These are phyloP conservation scores for Lactifluus volemus DNA, from an alignment of 768 basidiomycete genomes.

Conservation along the genomic window DNA sequence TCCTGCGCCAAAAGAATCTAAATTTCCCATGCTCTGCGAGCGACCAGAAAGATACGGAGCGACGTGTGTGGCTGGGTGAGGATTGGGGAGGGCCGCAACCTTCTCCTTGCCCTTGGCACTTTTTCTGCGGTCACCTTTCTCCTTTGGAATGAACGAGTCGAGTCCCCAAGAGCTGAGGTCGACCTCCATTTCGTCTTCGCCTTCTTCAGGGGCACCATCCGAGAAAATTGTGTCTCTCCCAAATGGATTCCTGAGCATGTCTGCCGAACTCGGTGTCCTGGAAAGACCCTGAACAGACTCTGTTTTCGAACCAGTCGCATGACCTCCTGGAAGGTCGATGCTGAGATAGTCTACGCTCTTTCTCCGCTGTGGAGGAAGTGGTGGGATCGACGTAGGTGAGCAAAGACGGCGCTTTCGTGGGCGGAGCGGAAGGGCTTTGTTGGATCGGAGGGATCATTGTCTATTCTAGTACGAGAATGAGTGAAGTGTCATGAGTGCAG, in stretches of 20 bases:
- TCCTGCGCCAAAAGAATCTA: conserved; percentile 44
- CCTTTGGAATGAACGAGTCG: conserved; percentile 65
- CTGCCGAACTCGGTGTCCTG: conserved; percentile 48
- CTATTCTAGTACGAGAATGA: conserved; percentile 56
- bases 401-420: conserved; percentile 79
- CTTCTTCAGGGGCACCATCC: conserved; percentile 40
- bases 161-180: conserved; percentile 82
- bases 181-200: conserved; percentile 56
- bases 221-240: conserved; percentile 52
- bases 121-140: conserved; percentile 39
- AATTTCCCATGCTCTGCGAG: conserved; percentile 58
- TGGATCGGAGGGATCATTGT: conserved; percentile 74
- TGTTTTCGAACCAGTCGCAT: conserved; percentile 23
- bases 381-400: conserved; percentile 58
- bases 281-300: conserved; percentile 42
- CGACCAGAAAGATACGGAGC: conserved; percentile 28
- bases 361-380: conserved; percentile 41
- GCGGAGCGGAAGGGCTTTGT: conserved; percentile 53
- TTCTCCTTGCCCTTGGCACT: conserved; percentile 30
- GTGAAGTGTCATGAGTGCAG: not conserved
- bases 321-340: conserved; percentile 56
- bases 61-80: conserved; percentile 28
- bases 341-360: conserved; percentile 57
- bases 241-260: conserved; percentile 67
- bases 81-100: conserved; percentile 36